Evolutionary conservation across 371 early-diverging fungal species (phyloP).

Genomic region (Mortierella sp.): DNA sequence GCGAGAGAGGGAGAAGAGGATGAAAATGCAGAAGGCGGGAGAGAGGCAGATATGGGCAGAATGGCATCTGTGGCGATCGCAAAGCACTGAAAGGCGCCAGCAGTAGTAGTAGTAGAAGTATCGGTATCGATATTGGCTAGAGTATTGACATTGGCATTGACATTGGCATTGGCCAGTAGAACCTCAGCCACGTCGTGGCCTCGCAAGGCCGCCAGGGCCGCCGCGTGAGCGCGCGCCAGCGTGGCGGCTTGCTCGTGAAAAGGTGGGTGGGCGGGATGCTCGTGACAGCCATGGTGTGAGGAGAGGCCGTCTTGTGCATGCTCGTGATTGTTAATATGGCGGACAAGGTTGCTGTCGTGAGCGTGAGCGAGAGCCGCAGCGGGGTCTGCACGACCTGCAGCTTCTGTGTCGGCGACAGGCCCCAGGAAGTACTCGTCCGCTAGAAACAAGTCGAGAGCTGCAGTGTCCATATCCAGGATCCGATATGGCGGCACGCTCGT

Average conservation of each 20-base stretch:
- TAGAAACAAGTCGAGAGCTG: constrained; percentile 31
- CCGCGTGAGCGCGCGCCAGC: constrained; percentile 3
- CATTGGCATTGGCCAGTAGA: constrained; percentile 3
- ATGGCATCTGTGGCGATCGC: constrained; percentile 29
- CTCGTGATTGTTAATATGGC: constrained; percentile 1
- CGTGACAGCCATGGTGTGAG: background rate
- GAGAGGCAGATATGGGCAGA: background rate
- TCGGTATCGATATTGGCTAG: too few species aligned
- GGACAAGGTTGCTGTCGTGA: constrained; percentile 1
- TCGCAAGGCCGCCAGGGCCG: constrained; percentile 19
- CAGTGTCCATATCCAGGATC: constrained; percentile 28
- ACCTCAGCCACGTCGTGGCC: constrained; percentile 26
- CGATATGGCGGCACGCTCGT: constrained; percentile 18
- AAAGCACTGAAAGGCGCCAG: constrained; percentile 10
- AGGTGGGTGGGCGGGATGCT: constrained; percentile 6
- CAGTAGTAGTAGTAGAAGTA: too few species aligned
- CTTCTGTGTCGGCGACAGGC: too few species aligned
- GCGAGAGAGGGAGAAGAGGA: too few species aligned
- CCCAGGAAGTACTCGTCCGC: too few species aligned
- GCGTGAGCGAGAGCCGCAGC: constrained; percentile 4
- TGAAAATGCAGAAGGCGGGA: too few species aligned
- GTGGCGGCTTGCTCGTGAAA: constrained; percentile 3
- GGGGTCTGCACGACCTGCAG: too few species aligned
- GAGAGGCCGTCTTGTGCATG: constrained; percentile 1
- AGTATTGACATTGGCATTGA: too few species aligned